Percentiles rank a stretch among this genome's conserved stretches.
phyloP scores from a whole-genome alignment of 768 basidiomycete species.

The Gloeopeniophorella convolvens region DNA sequence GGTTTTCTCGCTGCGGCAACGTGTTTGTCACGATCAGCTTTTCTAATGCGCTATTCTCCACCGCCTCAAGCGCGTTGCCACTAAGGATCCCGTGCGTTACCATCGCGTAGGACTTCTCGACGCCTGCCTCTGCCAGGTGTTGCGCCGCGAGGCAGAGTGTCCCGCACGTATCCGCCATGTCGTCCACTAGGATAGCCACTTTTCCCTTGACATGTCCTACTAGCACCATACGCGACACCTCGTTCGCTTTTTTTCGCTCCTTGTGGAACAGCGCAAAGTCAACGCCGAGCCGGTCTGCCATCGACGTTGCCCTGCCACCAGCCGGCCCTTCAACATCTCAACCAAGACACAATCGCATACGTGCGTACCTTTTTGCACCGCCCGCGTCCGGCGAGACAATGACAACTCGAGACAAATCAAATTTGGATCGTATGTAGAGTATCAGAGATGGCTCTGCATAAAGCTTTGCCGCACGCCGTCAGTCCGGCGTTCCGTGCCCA shows the following conservation, averaged over 20 bases:
- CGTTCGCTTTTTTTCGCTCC: conserved; percentile 95
- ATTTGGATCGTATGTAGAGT: conserved; percentile 89
- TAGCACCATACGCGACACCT: conserved; percentile 90
- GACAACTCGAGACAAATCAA: conserved; percentile 77
- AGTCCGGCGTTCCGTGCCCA: conserved; percentile 22
- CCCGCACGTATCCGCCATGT: conserved; percentile 97
- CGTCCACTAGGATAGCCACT: conserved; percentile 92
- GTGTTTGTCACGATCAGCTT: conserved; percentile 99
- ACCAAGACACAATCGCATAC: background rate
- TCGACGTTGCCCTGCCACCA: conserved; percentile 77
- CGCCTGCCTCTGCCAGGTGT: conserved; percentile 86
- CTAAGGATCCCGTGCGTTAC: conserved; percentile 96
- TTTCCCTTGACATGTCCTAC: conserved; percentile 93
- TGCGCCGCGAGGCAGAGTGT: conserved; percentile 89
- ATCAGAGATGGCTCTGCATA: conserved; percentile 95
- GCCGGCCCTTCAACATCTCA: background rate
- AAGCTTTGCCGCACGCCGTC: conserved; percentile 44
- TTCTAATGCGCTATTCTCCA: conserved; percentile 71
- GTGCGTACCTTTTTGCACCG: conserved; percentile 83
- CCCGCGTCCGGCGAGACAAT: conserved; percentile 98
- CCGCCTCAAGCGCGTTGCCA: conserved; percentile 73
- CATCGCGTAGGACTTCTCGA: conserved; percentile 78
- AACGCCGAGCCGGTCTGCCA: conserved; percentile 91
- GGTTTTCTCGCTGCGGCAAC: conserved; percentile 81
- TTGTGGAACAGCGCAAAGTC: conserved; percentile 99